Evolutionary conservation across 345 rosid species (phyloP).

Genomic region (Populus simonii): DNA sequence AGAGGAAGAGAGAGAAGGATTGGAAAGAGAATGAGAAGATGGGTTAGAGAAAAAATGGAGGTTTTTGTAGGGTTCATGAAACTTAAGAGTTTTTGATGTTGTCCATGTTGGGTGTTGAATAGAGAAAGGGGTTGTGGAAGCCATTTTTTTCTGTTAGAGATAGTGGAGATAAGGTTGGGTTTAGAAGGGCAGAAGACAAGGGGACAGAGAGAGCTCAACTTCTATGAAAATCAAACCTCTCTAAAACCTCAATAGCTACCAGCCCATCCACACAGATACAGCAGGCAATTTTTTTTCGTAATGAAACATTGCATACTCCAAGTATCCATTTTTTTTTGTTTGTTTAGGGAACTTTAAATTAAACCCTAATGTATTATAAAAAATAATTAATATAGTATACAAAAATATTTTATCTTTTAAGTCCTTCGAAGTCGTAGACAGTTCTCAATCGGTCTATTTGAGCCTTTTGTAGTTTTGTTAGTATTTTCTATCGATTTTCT

Average conservation of each 20-base stretch:
- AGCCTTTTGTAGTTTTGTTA: background rate
- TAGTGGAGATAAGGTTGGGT: conserved; percentile 9
- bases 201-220: background rate
- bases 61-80: conserved; percentile 37
- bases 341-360: background rate
- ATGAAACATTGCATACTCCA: background rate
- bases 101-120: conserved; percentile 41
- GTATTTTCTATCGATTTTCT: background rate
- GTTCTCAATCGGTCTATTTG: background rate
- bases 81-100: conserved; percentile 19
- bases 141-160: conserved; percentile 25
- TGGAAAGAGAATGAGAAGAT: conserved; percentile 16
- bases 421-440: background rate
- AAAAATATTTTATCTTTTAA: background rate
- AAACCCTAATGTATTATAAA: background rate
- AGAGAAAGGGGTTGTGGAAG: conserved; percentile 42
- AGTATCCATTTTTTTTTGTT: background rate
- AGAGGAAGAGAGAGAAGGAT: conserved; percentile 32
- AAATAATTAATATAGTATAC: background rate
- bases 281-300: background rate
- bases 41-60: conserved; percentile 33
- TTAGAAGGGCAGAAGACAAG: conserved; percentile 13
- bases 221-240: conserved; percentile 33
- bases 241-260: conserved; percentile 42
- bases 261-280: background rate